Evolutionary conservation across 1,284 basidiomycete species (phyloP), one percentile per base, ranked within the genome.

Genomic region (Athelia psychrophila): DNA sequence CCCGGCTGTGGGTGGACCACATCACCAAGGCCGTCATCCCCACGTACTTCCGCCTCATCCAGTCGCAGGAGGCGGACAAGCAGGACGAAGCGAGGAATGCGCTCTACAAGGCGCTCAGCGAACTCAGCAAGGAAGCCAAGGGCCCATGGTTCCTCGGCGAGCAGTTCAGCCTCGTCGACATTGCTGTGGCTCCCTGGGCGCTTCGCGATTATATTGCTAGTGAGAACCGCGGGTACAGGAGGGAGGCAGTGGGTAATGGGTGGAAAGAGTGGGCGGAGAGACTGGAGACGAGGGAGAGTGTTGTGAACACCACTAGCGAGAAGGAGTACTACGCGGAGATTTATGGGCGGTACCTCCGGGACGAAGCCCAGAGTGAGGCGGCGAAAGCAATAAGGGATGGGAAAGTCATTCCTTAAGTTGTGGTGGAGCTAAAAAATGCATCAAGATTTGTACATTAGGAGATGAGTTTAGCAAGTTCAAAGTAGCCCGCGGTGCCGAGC

Each of bases 71-170:
- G 13, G 52, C 64, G 24, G 76, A 77, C 27, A 75, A 74, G 55
- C 81, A 78, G 58, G 67, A 72, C n/a, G 66, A 67, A 19, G 73
- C 72, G 3, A 72, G 74, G 0, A 60, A 71, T 51, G 75, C 84
- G 58, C 50, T 80, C 51, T 69, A 75, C 51, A 68, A 69, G 2
- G 76, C 70, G 3, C 70, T 84, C 24, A 66, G 71, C 46, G 76
- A 75, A 54, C 76, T 81, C 47, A 60, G 69, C 3, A 65, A 69
- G 22, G 63, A 80, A 57, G 72, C 81, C 56, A 75, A 76, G 54
- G 84, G 79, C 2, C 80, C 81, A 4, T 86, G 78, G 60, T 87
- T 84, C 67, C 63, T 79, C 30, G 82, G 83, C 9, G 70, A 80
- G 24, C 63, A 78, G 46, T 78, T 86, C 57, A 73, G 76, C 27